Base-by-base conservation (phyloP, 768 basidiomycete genomes). In the Mycena maculata region DNA sequence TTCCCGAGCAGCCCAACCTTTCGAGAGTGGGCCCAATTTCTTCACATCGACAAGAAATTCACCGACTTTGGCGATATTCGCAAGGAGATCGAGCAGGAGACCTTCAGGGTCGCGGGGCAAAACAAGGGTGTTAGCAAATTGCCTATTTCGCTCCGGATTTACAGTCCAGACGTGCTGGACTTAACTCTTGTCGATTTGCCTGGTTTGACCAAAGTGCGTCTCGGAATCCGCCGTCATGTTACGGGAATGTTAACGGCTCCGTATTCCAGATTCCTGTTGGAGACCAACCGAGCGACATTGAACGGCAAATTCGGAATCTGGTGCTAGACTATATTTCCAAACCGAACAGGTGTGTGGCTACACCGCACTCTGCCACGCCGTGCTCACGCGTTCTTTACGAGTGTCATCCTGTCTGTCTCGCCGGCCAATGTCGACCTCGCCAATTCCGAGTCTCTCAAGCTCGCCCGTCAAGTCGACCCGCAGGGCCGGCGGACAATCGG, bases 381-480 rank as follows among this genome's bases (percentile, higher is more conserved):
- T 38, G 63, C 28, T 55, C 6, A 52, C 23, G 10, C 25, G 33
- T 18, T 28, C 57, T 8, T 31, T 42, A 69, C 22, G 54, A 97
- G 96, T 70, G 96, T 99, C 66, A 96, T 99, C 72, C 90, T 99
- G 50, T 92, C 98, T 27, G 96, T 99, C 10, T 99, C 98, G 2
- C 90, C 95, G 11, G 98, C 98, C 31, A 99, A 99, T 76, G 97
- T 99, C 62, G 98, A 99, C 78, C 89, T 99, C 62, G 98, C 98
- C 75, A 99, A 99, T 78, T 99, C 98, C 0, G 98, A 99, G 77
- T 92, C 98, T 2, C 88, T 99, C 66, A 98, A 99, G 78, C 91
- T 99, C 38, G 98, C 97, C 13, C 92, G 98, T 48, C 89, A 90
- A 13, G 95, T 99, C 50, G 98, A 99, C 74, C 94, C 97, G 0